Conservation (phyloP, 495 filamentous ascomycete species). For the Astrocystis sublimbata region DNA sequence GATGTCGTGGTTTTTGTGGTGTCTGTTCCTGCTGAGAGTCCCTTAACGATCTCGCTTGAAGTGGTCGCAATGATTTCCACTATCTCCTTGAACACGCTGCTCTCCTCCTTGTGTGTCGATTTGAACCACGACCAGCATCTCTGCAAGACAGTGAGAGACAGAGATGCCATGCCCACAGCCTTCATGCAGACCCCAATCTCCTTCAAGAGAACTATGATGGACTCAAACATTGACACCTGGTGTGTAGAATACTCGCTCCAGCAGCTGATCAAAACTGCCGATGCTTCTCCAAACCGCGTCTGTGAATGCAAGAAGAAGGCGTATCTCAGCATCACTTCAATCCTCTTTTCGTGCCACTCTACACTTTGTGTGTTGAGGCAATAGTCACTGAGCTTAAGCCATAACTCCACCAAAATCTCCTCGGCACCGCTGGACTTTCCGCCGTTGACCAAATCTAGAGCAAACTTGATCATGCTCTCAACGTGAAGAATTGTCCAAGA, state of each 20-base stretch:
- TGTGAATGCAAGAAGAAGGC: slow-evolving; percentile 8
- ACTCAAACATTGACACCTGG: slow-evolving; percentile 15
- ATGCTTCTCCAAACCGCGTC: background rate
- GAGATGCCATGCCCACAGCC: background rate
- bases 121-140: slow-evolving; percentile 16
- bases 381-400: slow-evolving; percentile 14
- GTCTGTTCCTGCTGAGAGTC: background rate
- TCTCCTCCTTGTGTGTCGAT: slow-evolving; percentile 9
- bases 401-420: slow-evolving; percentile 12
- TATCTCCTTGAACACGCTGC: slow-evolving; percentile 11
- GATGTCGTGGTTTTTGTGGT: slow-evolving; percentile 2
- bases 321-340: slow-evolving; percentile 8
- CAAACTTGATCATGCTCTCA: slow-evolving; percentile 15
- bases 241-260: slow-evolving; percentile 12
- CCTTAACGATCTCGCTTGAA: slow-evolving; percentile 7
- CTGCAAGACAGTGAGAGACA: slow-evolving; percentile 10
- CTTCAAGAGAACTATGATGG: slow-evolving; percentile 10
- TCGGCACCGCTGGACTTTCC: slow-evolving; percentile 7
- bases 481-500: slow-evolving; percentile 9
- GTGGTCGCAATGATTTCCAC: slow-evolving; percentile 10
- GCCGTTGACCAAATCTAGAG: slow-evolving; percentile 3
- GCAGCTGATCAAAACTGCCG: slow-evolving; percentile 10
- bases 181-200: slow-evolving; percentile 6
- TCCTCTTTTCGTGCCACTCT: slow-evolving; percentile 12
- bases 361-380: background rate